A percentile compares a stretch with the other conserved stretches of the same genome.
phyloP scores from a whole-genome alignment of 768 basidiomycete genomes.

The Dioszegia aurantiaca region DNA sequence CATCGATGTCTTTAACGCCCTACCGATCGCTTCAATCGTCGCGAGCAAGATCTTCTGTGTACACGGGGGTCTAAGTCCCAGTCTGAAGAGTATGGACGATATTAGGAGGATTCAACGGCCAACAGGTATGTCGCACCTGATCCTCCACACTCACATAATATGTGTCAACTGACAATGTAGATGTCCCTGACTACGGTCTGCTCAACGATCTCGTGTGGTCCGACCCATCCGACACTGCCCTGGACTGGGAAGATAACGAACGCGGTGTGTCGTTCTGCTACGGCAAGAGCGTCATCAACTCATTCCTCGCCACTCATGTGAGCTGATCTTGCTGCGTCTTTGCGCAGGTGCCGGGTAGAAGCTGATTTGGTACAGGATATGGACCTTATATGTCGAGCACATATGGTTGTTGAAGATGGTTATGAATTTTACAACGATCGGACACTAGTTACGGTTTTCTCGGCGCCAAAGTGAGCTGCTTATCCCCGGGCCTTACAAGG shows the following conservation, averaged over 20 bases:
- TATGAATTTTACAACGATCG: conserved; percentile 99
- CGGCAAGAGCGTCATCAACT: conserved; percentile 94
- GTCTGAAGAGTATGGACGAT: conserved; percentile 75
- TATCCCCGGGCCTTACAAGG: not conserved
- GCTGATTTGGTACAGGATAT: conserved; percentile 64
- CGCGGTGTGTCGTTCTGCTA: conserved; percentile 98
- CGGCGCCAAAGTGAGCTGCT: conserved; percentile 90
- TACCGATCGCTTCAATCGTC: conserved; percentile 96
- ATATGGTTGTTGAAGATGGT: conserved; percentile 96
- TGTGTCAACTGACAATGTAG: conserved; percentile 46
- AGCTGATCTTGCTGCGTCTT: conserved; percentile 16
- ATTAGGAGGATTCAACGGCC: conserved; percentile 96
- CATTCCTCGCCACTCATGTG: conserved; percentile 66
- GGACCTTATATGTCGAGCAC: conserved; percentile 98
- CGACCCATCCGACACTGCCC: conserved; percentile 93
- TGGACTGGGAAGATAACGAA: conserved; percentile 99
- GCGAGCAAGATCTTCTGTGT: conserved; percentile 99
- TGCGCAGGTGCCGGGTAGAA: not conserved
- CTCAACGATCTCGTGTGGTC: conserved; percentile 97
- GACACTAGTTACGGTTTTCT: conserved; percentile 96
- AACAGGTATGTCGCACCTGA: conserved; percentile 56
- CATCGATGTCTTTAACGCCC: conserved; percentile 98
- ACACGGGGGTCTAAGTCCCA: conserved; percentile 81
- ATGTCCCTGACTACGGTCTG: conserved; percentile 96
- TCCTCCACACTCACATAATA: not conserved